Percentiles rank a stretch among this genome's conserved stretches.
phyloP scores from a whole-genome alignment of 441 rosid species.

The Pelargonium australe region DNA sequence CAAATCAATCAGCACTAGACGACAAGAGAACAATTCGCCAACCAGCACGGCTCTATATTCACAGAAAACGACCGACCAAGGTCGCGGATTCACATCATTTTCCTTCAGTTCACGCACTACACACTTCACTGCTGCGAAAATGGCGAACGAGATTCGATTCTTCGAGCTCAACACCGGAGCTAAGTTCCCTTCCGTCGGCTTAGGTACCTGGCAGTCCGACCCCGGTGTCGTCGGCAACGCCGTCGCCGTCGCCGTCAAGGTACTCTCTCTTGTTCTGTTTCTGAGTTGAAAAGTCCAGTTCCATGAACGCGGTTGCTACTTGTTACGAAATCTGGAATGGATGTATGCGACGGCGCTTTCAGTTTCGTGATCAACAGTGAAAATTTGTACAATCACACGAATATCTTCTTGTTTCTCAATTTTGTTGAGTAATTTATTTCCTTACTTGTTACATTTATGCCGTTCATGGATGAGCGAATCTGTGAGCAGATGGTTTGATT shows the following conservation, averaged over 20 bases:
- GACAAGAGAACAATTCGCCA: no score
- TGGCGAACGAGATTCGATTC: slow-evolving; percentile 36
- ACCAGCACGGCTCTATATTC: no score
- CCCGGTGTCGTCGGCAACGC: slow-evolving; percentile 55
- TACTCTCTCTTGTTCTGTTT: slow-evolving; percentile 7
- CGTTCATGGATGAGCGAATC: neutral
- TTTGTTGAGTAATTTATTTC: neutral
- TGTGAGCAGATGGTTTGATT: neutral
- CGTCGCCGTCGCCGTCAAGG: slow-evolving; percentile 52
- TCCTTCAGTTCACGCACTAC: no score
- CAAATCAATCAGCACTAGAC: no score
- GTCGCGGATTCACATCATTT: no score
- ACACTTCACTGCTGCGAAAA: neutral
- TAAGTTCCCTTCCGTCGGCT: slow-evolving; percentile 63
- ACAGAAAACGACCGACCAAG: no score
- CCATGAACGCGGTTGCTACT: no score
- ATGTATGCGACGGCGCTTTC: neutral
- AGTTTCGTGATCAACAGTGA: neutral
- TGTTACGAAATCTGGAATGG: no score
- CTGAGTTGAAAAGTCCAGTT: neutral
- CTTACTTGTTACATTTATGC: neutral
- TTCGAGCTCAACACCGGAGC: slow-evolving; percentile 58
- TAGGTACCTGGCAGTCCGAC: slow-evolving; percentile 60
- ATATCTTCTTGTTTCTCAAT: neutral
- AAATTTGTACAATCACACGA: neutral